A percentile compares a stretch with the other conserved stretches of the same genome.
Conservation (phyloP, 2,329 filamentous ascomycete species). For the Saccharata proteae region DNA sequence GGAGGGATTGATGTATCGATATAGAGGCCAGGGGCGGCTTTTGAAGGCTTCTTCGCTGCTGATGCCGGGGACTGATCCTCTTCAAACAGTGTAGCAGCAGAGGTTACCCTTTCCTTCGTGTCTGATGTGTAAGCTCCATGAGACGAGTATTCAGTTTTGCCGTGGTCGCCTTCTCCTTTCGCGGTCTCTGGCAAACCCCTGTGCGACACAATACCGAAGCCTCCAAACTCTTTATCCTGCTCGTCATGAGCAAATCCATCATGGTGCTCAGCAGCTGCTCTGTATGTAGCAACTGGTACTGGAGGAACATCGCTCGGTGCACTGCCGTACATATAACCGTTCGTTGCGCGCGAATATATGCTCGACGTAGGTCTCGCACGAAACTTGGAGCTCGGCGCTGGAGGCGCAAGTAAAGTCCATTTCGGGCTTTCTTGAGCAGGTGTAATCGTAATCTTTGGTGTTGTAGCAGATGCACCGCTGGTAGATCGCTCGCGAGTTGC, state of each 20-base stretch:
- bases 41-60: slow-evolving; percentile 1
- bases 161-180: too few species aligned
- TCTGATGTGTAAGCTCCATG: too few species aligned
- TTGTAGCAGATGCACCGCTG: slow-evolving; percentile 25
- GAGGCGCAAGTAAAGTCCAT: slow-evolving; percentile 42
- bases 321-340: slow-evolving; percentile 18
- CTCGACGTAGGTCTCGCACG: slow-evolving; percentile 45
- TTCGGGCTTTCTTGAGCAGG: slow-evolving; percentile 39
- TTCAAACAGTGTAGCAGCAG: slow-evolving; percentile 57
- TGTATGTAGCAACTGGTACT: slow-evolving; percentile 21
- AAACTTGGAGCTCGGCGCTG: slow-evolving; percentile 37
- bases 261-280: slow-evolving; percentile 9
- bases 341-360: slow-evolving; percentile 47
- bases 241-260: too few species aligned
- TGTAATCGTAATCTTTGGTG: slow-evolving; percentile 42
- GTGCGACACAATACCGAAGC: too few species aligned
- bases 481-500: slow-evolving; percentile 23
- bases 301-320: slow-evolving; percentile 38
- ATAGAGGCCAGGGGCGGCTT: slow-evolving; percentile 17
- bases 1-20: slow-evolving; percentile 30
- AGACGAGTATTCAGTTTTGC: too few species aligned
- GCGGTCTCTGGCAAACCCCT: too few species aligned
- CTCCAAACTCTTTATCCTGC: slow-evolving; percentile 27
- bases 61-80: slow-evolving; percentile 43
- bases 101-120: slow-evolving; percentile 33